phyloP scores from a whole-genome alignment of 176 grass and related monocot species.

The Pontederia paniculata region DNA sequence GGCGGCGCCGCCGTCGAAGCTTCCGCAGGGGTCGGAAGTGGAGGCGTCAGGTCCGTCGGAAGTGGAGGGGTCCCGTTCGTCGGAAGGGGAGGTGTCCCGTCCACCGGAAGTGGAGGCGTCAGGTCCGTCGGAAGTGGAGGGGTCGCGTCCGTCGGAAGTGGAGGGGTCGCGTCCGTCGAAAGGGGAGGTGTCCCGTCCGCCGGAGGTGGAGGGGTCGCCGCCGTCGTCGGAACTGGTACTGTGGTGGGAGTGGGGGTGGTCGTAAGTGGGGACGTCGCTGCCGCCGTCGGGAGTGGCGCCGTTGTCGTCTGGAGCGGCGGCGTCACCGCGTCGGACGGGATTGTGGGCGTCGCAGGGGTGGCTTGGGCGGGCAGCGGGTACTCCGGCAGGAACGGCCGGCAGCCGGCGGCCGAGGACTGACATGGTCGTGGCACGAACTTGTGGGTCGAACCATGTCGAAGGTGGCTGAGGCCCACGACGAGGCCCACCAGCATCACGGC shows the following conservation, averaged over 20 bases:
- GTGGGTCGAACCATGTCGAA: conserved; percentile 33
- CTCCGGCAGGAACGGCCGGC: conserved; percentile 30
- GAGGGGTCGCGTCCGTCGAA: background rate
- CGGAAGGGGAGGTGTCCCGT: conserved; percentile 1
- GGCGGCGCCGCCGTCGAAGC: conserved; percentile 3
- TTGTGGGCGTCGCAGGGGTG: background rate
- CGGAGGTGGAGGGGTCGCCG: conserved; percentile 1
- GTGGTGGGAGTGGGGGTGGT: background rate
- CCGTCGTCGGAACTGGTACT: conserved; percentile 6
- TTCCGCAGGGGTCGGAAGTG: background rate
- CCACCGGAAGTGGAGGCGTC: conserved; percentile 2
- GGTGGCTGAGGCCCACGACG: conserved; percentile 52
- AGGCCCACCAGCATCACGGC: conserved; percentile 43
- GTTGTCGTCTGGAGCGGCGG: conserved; percentile 28
- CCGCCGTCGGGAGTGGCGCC: conserved; percentile 7
- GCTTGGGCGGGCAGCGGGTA: conserved; percentile 42
- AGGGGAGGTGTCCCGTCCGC: conserved; percentile 5
- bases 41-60: conserved; percentile 2
- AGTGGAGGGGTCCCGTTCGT: background rate
- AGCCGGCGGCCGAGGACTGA: conserved; percentile 31
- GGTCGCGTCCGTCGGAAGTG: background rate
- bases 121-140: background rate
- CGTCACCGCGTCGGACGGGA: conserved; percentile 23
- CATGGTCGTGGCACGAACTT: conserved; percentile 31
- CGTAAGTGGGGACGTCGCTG: background rate